Percentiles rank a stretch among this genome's conserved stretches.
Conservation (phyloP, 108 stramenopile species). For the Skeletonema potamos region DNA sequence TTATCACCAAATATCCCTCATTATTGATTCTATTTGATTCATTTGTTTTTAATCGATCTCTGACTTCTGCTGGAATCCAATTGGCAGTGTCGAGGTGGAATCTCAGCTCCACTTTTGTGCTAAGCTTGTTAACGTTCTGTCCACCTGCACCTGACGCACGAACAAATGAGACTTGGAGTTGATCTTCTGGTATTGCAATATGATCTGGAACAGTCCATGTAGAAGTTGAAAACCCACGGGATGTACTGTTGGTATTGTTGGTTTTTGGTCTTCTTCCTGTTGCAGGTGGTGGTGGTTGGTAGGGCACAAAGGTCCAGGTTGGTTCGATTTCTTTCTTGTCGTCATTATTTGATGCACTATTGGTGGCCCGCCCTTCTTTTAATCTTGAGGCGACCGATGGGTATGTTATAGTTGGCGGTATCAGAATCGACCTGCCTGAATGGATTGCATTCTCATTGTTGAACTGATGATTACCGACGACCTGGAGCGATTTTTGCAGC, state of each 20-base stretch:
- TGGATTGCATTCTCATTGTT: background rate
- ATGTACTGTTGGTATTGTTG: constrained; percentile 2
- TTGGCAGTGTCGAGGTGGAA: constrained; percentile 65
- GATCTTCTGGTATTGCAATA: constrained; percentile 69
- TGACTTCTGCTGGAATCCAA: constrained; percentile 87
- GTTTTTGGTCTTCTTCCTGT: background rate
- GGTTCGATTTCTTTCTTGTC: constrained; percentile 22
- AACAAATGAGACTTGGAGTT: constrained; percentile 31
- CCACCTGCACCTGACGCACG: constrained; percentile 86
- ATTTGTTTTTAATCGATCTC: constrained; percentile 64
- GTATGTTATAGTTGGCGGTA: background rate
- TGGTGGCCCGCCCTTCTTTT: background rate
- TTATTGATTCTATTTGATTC: constrained; percentile 83
- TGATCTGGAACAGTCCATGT: constrained; percentile 68
- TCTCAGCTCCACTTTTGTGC: constrained; percentile 89
- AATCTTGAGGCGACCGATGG: background rate
- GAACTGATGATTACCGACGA: background rate
- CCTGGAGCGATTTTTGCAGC: background rate
- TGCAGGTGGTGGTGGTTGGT: constrained; percentile 26
- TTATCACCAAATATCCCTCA: constrained; percentile 72
- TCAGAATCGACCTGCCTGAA: background rate
- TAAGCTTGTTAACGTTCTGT: constrained; percentile 95
- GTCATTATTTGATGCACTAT: background rate
- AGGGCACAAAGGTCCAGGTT: constrained; percentile 57
- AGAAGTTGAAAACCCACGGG: constrained; percentile 39